A percentile compares a stretch with the other conserved stretches of the same genome.
phyloP scores from a whole-genome alignment of 2,329 filamentous ascomycete species.

The Eutypella sp. region DNA sequence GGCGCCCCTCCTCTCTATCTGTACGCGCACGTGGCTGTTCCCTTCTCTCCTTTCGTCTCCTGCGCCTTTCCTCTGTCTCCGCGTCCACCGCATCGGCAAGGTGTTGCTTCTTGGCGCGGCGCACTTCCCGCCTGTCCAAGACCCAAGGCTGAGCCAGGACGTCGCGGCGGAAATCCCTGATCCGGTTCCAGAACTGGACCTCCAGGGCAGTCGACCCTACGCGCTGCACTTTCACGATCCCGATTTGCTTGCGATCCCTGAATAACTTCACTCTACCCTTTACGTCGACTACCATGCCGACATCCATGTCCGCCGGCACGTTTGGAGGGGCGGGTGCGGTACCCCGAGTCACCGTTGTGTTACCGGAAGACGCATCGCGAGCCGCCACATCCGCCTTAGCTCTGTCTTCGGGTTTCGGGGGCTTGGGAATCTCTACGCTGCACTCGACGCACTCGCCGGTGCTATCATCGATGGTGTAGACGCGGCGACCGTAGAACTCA shows the following conservation, averaged over 20 bases:
- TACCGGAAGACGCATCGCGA: neutral
- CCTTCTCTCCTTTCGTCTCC: conserved; percentile 14
- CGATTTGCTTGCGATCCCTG: conserved; percentile 46
- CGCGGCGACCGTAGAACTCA: conserved; percentile 39
- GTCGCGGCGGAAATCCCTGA: conserved; percentile 42
- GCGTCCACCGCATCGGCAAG: conserved; percentile 27
- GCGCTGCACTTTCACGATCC: conserved; percentile 43
- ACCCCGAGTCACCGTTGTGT: neutral
- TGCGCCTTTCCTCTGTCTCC: conserved; percentile 16
- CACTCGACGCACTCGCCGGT: conserved; percentile 56
- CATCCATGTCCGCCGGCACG: conserved; percentile 27
- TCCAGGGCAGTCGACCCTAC: conserved; percentile 52
- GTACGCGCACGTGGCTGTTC: too few species aligned
- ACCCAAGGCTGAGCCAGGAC: conserved; percentile 51
- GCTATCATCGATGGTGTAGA: conserved; percentile 61
- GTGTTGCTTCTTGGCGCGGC: conserved; percentile 44
- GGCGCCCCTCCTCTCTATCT: conserved; percentile 1
- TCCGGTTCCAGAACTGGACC: conserved; percentile 54
- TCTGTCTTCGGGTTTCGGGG: conserved; percentile 2
- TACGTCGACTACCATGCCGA: conserved; percentile 53
- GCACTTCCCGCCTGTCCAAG: conserved; percentile 44
- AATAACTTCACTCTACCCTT: conserved; percentile 48
- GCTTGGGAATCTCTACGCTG: conserved; percentile 20
- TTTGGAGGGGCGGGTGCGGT: conserved; percentile 2
- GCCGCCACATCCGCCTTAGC: neutral